Base-by-base conservation (phyloP, 345 rosid genomes). In the Salix dunnii region DNA sequence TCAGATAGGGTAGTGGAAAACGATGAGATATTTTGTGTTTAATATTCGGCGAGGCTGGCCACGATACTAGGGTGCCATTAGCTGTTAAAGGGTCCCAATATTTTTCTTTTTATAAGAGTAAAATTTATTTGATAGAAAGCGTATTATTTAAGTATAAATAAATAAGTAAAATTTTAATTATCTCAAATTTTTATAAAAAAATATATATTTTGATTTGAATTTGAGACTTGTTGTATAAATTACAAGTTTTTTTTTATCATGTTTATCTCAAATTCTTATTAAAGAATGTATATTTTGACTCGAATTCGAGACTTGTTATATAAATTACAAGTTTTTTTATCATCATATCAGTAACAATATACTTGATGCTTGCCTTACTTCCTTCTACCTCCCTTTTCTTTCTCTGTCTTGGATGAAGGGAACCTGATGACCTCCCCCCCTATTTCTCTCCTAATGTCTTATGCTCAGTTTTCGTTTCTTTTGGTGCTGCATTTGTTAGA, bases 41-140 rank as follows among this genome's bases (percentile, higher is more conserved):
- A 2, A 18, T 61, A 12, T n/a, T 21, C 28, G 63, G 14, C 53
- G 5, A 60, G 11, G 30, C 25, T 63, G 74, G 76, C 61, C 69
- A 31, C n/a, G 14, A 18, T 43, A 42, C 48, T 67, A 64, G 70
- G 40, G 63, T 71, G 76, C 79, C 78, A 43, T 43, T 46, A 75
- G 77, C 72, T 72, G 77, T 60, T 70, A 5, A 36, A 42, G 84
- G 87, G 84, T 20, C 79, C 85, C 76, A 35, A 68, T 25, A 71
- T 84, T 60, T 0, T 33, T 0, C 5, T 33, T 33, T 1, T 30
- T 0, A 33, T 33, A 33, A 0, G 0, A 5, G 6, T 5, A 33
- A 33, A 33, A 33, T 1, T 33, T 33, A 33, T 33, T 5, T 33
- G 4, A 4, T 0, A 33, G 35, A 33, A 33, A 33, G 4, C 0